Evolutionary conservation across 208 protist genomes (phyloP).

Genomic region (Trypanosoma rangeli): DNA sequence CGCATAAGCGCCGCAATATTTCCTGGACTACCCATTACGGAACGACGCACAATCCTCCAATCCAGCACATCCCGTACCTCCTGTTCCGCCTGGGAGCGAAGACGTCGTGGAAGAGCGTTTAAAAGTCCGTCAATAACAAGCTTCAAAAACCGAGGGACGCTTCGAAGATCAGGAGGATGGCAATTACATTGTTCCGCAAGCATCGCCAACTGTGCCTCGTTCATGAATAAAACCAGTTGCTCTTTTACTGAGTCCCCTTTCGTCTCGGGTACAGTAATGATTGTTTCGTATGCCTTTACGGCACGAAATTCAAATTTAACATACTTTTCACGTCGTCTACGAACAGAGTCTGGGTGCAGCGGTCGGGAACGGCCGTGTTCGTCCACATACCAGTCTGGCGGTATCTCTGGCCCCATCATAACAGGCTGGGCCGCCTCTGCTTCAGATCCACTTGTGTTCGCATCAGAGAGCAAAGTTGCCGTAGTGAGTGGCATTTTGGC

Average conservation of each 20-base stretch:
- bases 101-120: conserved; percentile 62
- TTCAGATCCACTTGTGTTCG: conserved; percentile 72
- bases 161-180: conserved; percentile 39
- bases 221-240: conserved; percentile 32
- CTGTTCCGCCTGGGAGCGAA: conserved; percentile 54
- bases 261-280: conserved; percentile 39
- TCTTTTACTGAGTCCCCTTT: conserved; percentile 26
- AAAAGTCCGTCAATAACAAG: conserved; percentile 60
- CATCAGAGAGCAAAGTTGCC: conserved; percentile 52
- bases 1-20: conserved; percentile 60
- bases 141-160: conserved; percentile 49
- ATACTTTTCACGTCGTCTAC: conserved; percentile 47
- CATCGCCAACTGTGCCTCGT: conserved; percentile 47
- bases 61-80: conserved; percentile 79
- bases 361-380: conserved; percentile 59
- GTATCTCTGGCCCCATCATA: conserved; percentile 50
- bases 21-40: conserved; percentile 32
- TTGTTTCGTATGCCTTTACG: conserved; percentile 70
- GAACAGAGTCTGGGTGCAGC: conserved; percentile 28
- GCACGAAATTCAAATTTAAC: conserved; percentile 61
- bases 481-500: conserved; percentile 32
- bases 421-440: conserved; percentile 26
- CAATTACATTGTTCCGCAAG: conserved; percentile 56
- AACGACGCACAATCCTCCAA: conserved; percentile 60
- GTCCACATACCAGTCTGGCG: conserved; percentile 76